phyloP scores from a whole-genome alignment of 352 stramenopile genomes.

The Globisporangium paddicum region DNA sequence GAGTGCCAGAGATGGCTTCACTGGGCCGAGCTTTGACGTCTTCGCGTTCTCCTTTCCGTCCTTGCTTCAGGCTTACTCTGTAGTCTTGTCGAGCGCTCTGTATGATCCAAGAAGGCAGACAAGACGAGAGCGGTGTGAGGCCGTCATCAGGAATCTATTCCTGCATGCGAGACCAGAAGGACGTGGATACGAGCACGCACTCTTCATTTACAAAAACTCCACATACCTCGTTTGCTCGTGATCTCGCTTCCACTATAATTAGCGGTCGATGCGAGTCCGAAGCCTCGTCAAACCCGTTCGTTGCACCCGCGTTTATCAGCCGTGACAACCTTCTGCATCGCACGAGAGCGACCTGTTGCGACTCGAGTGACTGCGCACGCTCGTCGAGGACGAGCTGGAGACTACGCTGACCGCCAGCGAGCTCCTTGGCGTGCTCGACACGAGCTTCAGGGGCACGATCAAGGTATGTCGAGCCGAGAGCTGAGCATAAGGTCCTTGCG shows the following conservation, averaged over 20 bases:
- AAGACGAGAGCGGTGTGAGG: background rate
- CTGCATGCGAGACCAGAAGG: background rate
- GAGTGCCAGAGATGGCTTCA: background rate
- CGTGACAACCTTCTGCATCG: too few species aligned
- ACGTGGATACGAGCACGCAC: background rate
- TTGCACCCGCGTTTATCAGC: background rate
- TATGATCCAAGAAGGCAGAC: background rate
- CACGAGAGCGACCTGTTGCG: too few species aligned
- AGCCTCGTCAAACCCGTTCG: background rate
- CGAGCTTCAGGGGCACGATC: too few species aligned
- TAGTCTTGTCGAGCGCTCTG: background rate
- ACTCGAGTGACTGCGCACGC: too few species aligned
- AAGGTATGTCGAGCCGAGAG: too few species aligned
- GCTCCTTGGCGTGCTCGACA: too few species aligned
- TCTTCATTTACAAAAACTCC: background rate
- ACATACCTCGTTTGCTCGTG: background rate
- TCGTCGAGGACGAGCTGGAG: too few species aligned
- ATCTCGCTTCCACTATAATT: background rate
- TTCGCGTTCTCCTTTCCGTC: background rate
- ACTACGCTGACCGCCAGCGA: too few species aligned
- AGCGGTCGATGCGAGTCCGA: background rate
- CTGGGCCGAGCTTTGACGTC: background rate
- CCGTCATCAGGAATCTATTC: constrained; percentile 3
- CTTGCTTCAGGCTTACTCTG: background rate
- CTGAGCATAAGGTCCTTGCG: too few species aligned